Base-by-base conservation (phyloP, 257 asterid genomes). In the Verbascum thapsus region DNA sequence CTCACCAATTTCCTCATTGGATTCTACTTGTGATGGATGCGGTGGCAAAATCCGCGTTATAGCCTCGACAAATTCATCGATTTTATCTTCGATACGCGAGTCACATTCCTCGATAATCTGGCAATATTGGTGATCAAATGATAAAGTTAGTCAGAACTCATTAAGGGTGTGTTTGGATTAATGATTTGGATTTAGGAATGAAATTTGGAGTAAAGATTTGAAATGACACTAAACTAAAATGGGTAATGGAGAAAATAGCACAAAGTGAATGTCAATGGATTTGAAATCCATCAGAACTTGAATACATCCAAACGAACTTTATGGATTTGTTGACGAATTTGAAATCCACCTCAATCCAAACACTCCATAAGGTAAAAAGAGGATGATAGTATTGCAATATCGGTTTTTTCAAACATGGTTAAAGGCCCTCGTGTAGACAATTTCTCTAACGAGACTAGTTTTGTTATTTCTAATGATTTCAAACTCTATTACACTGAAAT, bases 31-130 rank as follows among this genome's bases (percentile, higher is more conserved):
- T 8, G 66, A 48, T 52, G 87, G 91, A 68, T 73, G 80, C 35
- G 86, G 75, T 0, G 91, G 95, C 72, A 89, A 75, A 56, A 81
- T 30, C 63, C 60, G 74, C 41, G n/a, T 10, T 47, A 83, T 52
- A 1, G 52, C 43, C 68, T 83, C 83, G 11, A 80, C 66, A 54
- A 83, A 59, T 62, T 77, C 82, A 1, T 72, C 70, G 9, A 57
- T 54, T 39, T 67, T 76, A 2, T 78, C 88, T 19, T 78, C 86
- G 58, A 74, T 54, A 10, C 91, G 88, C 0, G 40, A 5, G 5
- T 78, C 90, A 22, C 74, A 74, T 9, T 85, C 79, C 63, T 75
- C 85, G 43, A 87, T 47, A 41, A 90, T 78, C 97, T 90, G 83
- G 54, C n/a, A 59, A 18, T 51, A 41, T 1, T 38, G 52, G 57